Evolutionary conservation across 768 basidiomycete species (phyloP).

Genomic region (Lyophyllum atratum): DNA sequence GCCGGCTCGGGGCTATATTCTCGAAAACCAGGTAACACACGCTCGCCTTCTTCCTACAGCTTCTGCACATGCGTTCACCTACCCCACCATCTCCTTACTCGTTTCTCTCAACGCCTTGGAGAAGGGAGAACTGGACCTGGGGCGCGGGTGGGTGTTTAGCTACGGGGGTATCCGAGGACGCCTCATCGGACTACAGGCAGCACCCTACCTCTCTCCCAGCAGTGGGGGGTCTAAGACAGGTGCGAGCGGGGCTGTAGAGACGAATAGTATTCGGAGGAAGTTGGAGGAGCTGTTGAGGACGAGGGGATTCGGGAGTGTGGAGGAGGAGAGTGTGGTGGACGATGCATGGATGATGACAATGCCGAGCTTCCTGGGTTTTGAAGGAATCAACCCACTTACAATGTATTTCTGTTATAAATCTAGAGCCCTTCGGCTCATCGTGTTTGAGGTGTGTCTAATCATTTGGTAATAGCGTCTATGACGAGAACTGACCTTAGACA

Average conservation of each 20-base stretch:
- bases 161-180: conserved; percentile 49
- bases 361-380: conserved; percentile 65
- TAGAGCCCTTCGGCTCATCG: conserved; percentile 37
- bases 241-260: neutral
- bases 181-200: conserved; percentile 47
- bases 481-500: neutral
- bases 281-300: conserved; percentile 35
- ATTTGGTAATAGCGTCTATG: neutral
- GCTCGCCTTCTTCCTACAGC: conserved; percentile 48
- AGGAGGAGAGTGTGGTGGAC: conserved; percentile 28
- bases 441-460: conserved; percentile 55
- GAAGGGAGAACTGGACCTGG: conserved; percentile 43
- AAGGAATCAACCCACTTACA: conserved; percentile 72
- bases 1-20: conserved; percentile 40
- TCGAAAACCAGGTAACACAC: conserved; percentile 56
- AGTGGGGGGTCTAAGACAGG: neutral
- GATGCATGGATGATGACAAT: conserved; percentile 77
- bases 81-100: conserved; percentile 56
- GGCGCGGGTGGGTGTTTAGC: conserved; percentile 51
- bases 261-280: conserved; percentile 38
- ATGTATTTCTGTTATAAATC: conserved; percentile 64
- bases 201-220: conserved; percentile 42
- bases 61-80: conserved; percentile 58
- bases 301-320: conserved; percentile 23
- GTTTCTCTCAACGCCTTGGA: conserved; percentile 61